Conservation (phyloP, 257 asterid genomes). For the Solanum arcanum region DNA sequence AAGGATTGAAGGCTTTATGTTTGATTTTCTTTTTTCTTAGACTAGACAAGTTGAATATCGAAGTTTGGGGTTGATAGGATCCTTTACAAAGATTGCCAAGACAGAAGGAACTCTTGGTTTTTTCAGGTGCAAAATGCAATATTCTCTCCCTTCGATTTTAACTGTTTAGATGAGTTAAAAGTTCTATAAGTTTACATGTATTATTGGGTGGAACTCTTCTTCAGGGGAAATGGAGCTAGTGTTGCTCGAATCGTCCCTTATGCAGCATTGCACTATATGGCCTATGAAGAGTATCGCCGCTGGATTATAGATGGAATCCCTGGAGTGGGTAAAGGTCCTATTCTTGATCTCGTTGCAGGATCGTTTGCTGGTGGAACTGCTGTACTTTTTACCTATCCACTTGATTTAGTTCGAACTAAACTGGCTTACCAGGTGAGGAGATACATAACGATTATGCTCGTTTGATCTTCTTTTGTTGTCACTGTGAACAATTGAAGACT, state of each 20-base stretch:
- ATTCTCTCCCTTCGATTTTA: neutral
- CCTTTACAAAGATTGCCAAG: slow-evolving; percentile 68
- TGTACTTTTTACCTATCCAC: slow-evolving; percentile 87
- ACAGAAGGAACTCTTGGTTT: slow-evolving; percentile 85
- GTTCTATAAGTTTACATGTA: neutral
- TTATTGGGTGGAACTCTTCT: neutral
- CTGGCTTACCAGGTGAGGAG: slow-evolving; percentile 78
- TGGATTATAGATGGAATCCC: slow-evolving; percentile 74
- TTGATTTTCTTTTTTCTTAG: slow-evolving; percentile 24
- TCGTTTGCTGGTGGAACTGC: slow-evolving; percentile 98
- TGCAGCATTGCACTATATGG: slow-evolving; percentile 93
- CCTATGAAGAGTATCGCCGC: slow-evolving; percentile 86
- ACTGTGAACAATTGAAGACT: slow-evolving; percentile 6
- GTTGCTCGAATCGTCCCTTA: slow-evolving; percentile 93
- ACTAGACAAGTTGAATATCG: slow-evolving; percentile 74
- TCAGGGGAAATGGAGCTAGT: slow-evolving; percentile 97
- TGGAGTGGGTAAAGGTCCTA: slow-evolving; percentile 60
- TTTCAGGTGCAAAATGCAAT: slow-evolving; percentile 42
- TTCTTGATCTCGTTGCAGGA: slow-evolving; percentile 87
- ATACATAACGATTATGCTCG: neutral
- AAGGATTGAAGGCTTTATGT: neutral
- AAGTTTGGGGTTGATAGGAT: slow-evolving; percentile 68
- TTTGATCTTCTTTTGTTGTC: neutral
- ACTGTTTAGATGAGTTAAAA: neutral
- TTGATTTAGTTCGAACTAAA: slow-evolving; percentile 87